Percentiles rank a stretch among this genome's conserved stretches.
These are phyloP conservation scores for Phytophthora colocasiae DNA, from an alignment of 352 stramenopile genomes.

Conservation along the genomic window DNA sequence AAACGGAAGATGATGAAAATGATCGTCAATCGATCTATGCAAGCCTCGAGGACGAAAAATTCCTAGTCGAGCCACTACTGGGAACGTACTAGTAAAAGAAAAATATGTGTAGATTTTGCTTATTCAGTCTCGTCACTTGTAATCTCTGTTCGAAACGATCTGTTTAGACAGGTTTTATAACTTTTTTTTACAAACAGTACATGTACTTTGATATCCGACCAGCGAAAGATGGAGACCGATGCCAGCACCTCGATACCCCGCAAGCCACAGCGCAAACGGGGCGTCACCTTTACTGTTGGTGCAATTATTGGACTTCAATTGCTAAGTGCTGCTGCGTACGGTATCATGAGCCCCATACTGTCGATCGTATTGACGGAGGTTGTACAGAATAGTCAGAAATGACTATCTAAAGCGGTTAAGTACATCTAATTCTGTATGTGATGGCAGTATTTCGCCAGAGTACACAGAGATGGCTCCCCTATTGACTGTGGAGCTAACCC, in stretches of 20 bases:
- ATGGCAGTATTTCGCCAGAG: constrained; percentile 71
- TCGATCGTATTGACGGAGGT: constrained; percentile 77
- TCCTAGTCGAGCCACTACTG: constrained; percentile 61
- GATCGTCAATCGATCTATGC: constrained; percentile 20
- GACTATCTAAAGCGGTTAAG: background rate
- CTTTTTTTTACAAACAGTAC: background rate
- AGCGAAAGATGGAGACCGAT: constrained; percentile 18
- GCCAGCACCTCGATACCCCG: background rate
- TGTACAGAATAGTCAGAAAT: background rate
- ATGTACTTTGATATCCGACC: constrained; percentile 7
- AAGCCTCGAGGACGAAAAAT: constrained; percentile 34
- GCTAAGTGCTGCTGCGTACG: constrained; percentile 63
- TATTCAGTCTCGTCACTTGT: too few species aligned
- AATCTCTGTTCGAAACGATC: background rate
- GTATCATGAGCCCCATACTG: constrained; percentile 71
- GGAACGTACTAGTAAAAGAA: constrained; percentile 1
- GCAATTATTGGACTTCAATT: constrained; percentile 57
- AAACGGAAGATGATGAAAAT: constrained; percentile 20
- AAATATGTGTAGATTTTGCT: background rate
- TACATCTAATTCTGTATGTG: too few species aligned
- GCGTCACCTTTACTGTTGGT: constrained; percentile 40
- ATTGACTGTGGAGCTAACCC: constrained; percentile 68
- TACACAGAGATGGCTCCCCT: constrained; percentile 47
- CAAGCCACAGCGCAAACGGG: constrained; percentile 9
- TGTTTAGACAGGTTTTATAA: constrained; percentile 1